Percentiles rank a stretch among this genome's conserved stretches.
Conservation (phyloP, 352 stramenopile genomes). For the Globisporangium alternatum region DNA sequence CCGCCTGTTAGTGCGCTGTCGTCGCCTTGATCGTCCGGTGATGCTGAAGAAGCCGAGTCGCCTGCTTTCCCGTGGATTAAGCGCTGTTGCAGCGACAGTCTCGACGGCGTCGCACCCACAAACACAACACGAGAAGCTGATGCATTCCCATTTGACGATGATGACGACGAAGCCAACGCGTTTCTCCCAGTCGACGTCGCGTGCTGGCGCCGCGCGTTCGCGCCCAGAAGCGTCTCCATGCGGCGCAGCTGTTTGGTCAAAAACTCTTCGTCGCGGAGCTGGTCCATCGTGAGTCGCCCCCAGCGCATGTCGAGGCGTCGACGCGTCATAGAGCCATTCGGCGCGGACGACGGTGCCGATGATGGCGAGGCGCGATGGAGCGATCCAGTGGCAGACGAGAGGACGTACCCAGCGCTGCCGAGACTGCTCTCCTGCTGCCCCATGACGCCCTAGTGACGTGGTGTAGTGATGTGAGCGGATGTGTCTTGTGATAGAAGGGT, state of each 20-base stretch:
- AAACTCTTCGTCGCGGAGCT: constrained; percentile 68
- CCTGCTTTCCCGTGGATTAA: constrained; percentile 17
- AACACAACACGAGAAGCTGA: constrained; percentile 15
- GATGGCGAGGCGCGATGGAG: not conserved
- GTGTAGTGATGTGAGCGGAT: no score
- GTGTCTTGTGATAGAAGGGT: no score
- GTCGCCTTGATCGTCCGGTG: constrained; percentile 13
- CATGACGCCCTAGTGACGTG: not conserved
- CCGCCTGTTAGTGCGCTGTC: constrained; percentile 15
- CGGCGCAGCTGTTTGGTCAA: constrained; percentile 62
- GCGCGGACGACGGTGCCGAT: not conserved
- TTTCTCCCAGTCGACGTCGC: not conserved
- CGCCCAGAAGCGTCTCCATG: constrained; percentile 43
- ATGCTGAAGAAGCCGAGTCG: constrained; percentile 10
- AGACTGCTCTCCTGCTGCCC: constrained; percentile 16
- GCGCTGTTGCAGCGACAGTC: constrained; percentile 17
- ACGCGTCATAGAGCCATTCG: not conserved
- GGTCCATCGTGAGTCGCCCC: constrained; percentile 56
- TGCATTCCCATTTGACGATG: not conserved
- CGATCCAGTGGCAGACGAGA: not conserved
- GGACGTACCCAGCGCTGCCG: constrained; percentile 8
- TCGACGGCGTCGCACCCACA: not conserved
- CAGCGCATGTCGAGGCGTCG: constrained; percentile 60
- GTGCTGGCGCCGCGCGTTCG: constrained; percentile 18
- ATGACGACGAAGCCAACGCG: not conserved